Evolutionary conservation across 208 protist species (phyloP), one percentile per base, ranked within the genome.

Genomic region (Borovskyia barvae): DNA sequence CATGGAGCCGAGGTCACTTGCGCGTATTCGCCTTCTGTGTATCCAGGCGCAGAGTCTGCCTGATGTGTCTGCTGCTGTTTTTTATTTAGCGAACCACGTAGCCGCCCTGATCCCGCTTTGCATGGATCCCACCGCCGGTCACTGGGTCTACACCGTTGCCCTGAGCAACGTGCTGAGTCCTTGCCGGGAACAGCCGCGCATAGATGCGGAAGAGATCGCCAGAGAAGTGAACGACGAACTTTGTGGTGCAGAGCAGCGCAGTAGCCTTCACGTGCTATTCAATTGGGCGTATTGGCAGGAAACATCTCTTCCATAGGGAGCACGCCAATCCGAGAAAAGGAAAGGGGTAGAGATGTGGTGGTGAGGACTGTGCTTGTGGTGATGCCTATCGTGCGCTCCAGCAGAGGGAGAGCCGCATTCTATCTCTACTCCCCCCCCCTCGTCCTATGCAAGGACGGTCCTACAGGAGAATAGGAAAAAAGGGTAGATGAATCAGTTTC

Each of bases 171-270:
- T 79, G 14, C 49, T 77, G 46, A 64, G 59, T 3, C 62, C 62
- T 5, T 25, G 26, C 33, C 62, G 62, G n/a, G 52, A 58, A 20
- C 41, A 17, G 51, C 40, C 45, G 8, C 8, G 41, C 12, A 19
- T 54, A 7, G 62, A 69, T 32, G 32, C 42, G 20, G 50, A 68
- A 20, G 39, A 43, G 25, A 63, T 93, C 7, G 82, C 86, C 0
- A 56, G 49, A 22, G 82, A 83, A 40, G 75, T 87, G 22, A 93
- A 93, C 59, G 86, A 89, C 24, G 74, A 72, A 19, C 63, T 93
- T 14, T 90, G 48, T 32, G 58, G 55, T 19, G 40, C 43, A 14
- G 28, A 50, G 5, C 65, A 65, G 32, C 74, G 70, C 15, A 90
- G 72, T 45, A 75, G 77, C 9, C 59, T 93, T 22, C 67, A 87